Percentiles rank a stretch among this genome's conserved stretches.
phyloP scores from a whole-genome alignment of 352 stramenopile species.

The Hyaloperonospora arabidopsidis region DNA sequence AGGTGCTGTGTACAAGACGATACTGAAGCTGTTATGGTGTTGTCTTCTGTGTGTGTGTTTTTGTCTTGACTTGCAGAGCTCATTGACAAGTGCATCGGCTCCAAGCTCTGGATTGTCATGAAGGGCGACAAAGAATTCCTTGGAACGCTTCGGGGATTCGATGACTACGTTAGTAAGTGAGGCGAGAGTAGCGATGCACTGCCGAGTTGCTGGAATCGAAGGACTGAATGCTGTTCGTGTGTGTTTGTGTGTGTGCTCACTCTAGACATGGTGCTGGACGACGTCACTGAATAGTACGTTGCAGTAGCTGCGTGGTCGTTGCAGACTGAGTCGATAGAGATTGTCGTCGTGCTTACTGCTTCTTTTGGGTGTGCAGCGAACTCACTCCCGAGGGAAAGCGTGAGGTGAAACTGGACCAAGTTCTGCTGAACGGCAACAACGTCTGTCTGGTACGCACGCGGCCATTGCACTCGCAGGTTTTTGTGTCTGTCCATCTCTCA shows the following conservation, averaged over 20 bases:
- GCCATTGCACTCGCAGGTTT: not conserved
- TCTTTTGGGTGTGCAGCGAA: constrained; percentile 34
- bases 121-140: constrained; percentile 95
- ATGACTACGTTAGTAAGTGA: constrained; percentile 94
- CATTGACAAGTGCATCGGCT: constrained; percentile 99
- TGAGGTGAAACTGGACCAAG: constrained; percentile 87
- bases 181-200: no score
- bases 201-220: no score
- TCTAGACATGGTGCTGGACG: constrained; percentile 89
- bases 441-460: constrained; percentile 79
- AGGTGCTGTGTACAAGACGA: no score
- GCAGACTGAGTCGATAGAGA: not conserved
- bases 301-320: not conserved
- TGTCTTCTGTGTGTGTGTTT: not conserved
- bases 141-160: constrained; percentile 91
- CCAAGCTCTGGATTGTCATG: constrained; percentile 98
- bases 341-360: not conserved
- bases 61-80: constrained; percentile 66
- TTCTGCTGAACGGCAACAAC: constrained; percentile 98
- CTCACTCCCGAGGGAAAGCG: constrained; percentile 84
- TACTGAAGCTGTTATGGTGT: no score
- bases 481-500: not conserved
- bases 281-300: constrained; percentile 91
- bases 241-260: constrained; percentile 7
- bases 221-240: not conserved